Conservation (phyloP, 768 basidiomycete genomes). For the Inosperma sp. region DNA sequence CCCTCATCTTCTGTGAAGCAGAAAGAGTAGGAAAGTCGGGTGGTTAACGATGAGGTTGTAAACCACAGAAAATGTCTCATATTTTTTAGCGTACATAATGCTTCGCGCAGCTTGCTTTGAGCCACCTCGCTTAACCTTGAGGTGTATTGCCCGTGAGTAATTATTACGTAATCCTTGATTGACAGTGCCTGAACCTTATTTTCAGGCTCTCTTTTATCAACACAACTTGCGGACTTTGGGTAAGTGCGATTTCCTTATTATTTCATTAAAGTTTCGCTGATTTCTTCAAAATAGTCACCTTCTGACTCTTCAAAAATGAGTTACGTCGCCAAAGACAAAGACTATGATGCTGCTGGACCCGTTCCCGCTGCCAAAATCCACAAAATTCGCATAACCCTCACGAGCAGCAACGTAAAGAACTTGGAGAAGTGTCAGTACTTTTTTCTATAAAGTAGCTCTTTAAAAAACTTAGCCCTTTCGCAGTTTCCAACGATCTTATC, state of each 20-base stretch:
- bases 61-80: no score
- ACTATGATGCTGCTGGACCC: conserved; percentile 89
- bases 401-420: conserved; percentile 96
- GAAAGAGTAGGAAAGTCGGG: no score
- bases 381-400: conserved; percentile 99
- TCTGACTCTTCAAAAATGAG: conserved; percentile 83
- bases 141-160: conserved; percentile 20
- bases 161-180: conserved; percentile 28
- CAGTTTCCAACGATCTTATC: conserved; percentile 94
- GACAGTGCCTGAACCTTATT: conserved; percentile 38
- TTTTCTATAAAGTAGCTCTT: not conserved
- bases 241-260: conserved; percentile 23
- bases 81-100: no score
- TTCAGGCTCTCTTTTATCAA: conserved; percentile 30
- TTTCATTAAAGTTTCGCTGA: conserved; percentile 11
- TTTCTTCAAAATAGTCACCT: conserved; percentile 54
- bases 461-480: not conserved
- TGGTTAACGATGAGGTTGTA: no score
- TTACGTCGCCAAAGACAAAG: conserved; percentile 99
- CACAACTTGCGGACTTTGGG: conserved; percentile 45
- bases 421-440: conserved; percentile 83
- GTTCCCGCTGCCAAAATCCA: conserved; percentile 89
- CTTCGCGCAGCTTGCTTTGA: no score
- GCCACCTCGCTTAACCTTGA: not conserved
- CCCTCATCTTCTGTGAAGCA: no score